Conservation (phyloP, 352 stramenopile species). For the Globisporangium apiculatum region DNA sequence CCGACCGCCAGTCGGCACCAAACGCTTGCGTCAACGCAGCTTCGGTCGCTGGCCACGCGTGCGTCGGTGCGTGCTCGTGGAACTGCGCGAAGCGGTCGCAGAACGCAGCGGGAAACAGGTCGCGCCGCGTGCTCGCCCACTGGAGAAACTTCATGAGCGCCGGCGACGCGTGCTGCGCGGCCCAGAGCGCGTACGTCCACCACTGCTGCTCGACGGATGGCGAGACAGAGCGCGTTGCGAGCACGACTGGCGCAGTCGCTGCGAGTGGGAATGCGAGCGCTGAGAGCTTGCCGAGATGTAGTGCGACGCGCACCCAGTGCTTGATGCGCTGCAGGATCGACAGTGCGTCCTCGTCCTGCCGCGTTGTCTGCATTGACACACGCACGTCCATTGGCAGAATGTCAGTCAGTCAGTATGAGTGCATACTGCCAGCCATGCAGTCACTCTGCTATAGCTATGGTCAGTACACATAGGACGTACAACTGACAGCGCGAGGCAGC, state of each 20-base stretch:
- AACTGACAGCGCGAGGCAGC: constrained; percentile 12
- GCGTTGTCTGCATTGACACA: constrained; percentile 1
- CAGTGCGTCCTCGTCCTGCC: constrained; percentile 4
- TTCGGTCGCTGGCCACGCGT: constrained; percentile 88
- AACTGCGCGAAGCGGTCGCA: constrained; percentile 89
- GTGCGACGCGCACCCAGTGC: constrained; percentile 33
- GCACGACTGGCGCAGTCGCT: constrained; percentile 34
- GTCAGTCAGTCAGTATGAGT: no score
- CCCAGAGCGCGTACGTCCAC: constrained; percentile 62
- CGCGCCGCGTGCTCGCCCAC: constrained; percentile 91
- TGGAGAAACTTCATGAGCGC: constrained; percentile 94
- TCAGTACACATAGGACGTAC: background rate
- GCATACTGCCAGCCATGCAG: background rate
- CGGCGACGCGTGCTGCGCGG: constrained; percentile 71
- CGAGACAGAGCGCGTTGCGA: constrained; percentile 18
- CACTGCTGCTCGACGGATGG: constrained; percentile 37
- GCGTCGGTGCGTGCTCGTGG: constrained; percentile 81
- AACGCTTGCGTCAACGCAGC: constrained; percentile 77
- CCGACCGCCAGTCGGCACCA: constrained; percentile 67
- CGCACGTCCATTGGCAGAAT: no score
- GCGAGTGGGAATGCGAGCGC: constrained; percentile 40
- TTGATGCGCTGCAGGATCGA: constrained; percentile 29
- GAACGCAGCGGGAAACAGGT: constrained; percentile 90
- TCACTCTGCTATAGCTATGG: background rate
- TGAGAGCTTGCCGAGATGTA: constrained; percentile 60